phyloP scores from a whole-genome alignment of 352 stramenopile species.

The Globisporangium mamillatum region DNA sequence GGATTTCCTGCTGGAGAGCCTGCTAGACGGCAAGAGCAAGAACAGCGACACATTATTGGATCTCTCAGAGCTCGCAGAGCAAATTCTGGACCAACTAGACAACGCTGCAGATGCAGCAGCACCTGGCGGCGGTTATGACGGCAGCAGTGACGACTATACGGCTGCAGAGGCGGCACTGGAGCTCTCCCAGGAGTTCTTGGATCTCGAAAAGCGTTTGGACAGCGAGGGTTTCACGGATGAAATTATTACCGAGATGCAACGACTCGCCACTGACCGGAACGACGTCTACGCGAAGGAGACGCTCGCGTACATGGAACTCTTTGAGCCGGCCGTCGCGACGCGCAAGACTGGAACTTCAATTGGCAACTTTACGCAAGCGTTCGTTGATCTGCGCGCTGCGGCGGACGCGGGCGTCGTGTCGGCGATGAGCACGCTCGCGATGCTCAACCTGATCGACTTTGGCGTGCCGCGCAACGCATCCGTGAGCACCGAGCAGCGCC shows the following conservation, averaged over 20 bases:
- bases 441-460: constrained; percentile 62
- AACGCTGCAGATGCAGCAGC: constrained; percentile 3
- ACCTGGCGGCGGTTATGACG: background rate
- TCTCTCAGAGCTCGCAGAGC: constrained; percentile 18
- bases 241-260: constrained; percentile 30
- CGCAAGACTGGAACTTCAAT: background rate
- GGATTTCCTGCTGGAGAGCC: constrained; percentile 14
- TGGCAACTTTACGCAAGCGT: constrained; percentile 39
- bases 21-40: constrained; percentile 20
- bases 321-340: constrained; percentile 32
- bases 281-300: constrained; percentile 54
- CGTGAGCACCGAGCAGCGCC: constrained; percentile 25
- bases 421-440: constrained; percentile 39
- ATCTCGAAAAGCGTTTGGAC: constrained; percentile 48
- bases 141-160: background rate
- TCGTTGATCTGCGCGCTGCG: constrained; percentile 40
- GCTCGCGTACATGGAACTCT: constrained; percentile 60
- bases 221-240: constrained; percentile 42
- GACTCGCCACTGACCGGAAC: constrained; percentile 24
- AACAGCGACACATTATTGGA: constrained; percentile 10
- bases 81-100: constrained; percentile 18
- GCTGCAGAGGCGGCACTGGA: constrained; percentile 13
- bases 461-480: constrained; percentile 21
- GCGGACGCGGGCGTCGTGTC: constrained; percentile 41
- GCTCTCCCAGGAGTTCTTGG: constrained; percentile 45